Evolutionary conservation across 257 asterid genomes (phyloP), one percentile per base, ranked within the genome.

Genomic region (Ilex asprella): DNA sequence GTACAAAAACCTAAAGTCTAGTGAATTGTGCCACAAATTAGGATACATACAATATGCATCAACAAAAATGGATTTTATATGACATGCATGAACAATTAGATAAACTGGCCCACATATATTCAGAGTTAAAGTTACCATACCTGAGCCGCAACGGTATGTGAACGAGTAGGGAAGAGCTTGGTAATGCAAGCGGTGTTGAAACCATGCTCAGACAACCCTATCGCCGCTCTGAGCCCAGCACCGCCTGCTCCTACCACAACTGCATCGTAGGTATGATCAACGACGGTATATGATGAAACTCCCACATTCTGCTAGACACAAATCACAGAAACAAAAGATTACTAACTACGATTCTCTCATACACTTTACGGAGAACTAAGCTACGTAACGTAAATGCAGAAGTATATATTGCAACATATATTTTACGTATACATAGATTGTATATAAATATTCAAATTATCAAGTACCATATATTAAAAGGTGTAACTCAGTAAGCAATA

Each of bases 241-340:
- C 99, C 99, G 7, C 99, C 99, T 2, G 99, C 99, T 2, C 99
- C 99, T 12, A 93, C 97, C 63, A 93, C 99, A 55, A 93, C 94
- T 2, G 99, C 99, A 73, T 93, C 99, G 46, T 93, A 93, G 55
- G 96, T 89, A 84, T 93, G 99, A 75, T 93, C 99, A 71, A 93
- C 99, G 47, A 93, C 80, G 12, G 97, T 89, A 44, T 93, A 93
- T 5, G 86, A 74, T 12, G 92, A 76, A 15, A 86, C 85, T 68
- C 82, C 86, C 11, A 76, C 94, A 76, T 73, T 76, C 99, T 85
- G 79, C 65, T 39, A 16, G 62, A 62, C 56, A 60, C 59, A 31
- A 49, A 27, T 53, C 3, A 46, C 3, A 14, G 52, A 4, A 46
- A 46, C 3, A 10, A 46, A 10, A 46, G 11, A 46, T 46, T 46